Percentiles rank a stretch among this genome's conserved stretches.
phyloP scores from a whole-genome alignment of 1,284 basidiomycete species.

The Malassezia yamatoensis region DNA sequence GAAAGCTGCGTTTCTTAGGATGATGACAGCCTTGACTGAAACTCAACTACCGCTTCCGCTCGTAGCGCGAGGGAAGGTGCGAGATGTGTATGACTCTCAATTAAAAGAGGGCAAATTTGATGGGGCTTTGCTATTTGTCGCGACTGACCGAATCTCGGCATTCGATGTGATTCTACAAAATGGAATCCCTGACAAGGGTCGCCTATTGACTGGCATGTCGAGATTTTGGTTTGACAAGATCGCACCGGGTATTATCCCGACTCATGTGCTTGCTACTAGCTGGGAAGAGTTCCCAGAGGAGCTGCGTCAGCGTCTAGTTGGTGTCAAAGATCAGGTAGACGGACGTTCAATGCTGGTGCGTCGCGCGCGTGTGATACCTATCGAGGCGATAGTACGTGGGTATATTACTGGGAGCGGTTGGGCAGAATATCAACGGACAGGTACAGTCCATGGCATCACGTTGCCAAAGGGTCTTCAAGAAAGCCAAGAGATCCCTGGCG shows the following conservation, averaged over 20 bases:
- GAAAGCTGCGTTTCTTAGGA: neutral
- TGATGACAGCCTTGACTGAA: slow-evolving; percentile 22
- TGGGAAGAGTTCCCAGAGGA: slow-evolving; percentile 28
- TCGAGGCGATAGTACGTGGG: slow-evolving; percentile 95
- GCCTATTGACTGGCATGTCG: slow-evolving; percentile 77
- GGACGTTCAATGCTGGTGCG: slow-evolving; percentile 83
- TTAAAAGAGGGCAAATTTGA: slow-evolving; percentile 22
- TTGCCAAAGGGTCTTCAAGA: slow-evolving; percentile 72
- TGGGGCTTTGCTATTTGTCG: slow-evolving; percentile 65
- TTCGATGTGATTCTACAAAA: slow-evolving; percentile 66
- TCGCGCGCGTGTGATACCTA: slow-evolving; percentile 76
- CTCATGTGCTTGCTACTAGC: slow-evolving; percentile 39
- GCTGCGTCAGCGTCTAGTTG: slow-evolving; percentile 24
- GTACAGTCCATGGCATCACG: slow-evolving; percentile 77
- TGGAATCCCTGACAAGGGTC: slow-evolving; percentile 86
- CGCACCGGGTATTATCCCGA: slow-evolving; percentile 34
- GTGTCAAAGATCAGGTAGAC: slow-evolving; percentile 55
- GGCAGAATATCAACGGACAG: slow-evolving; percentile 78
- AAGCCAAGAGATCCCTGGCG: slow-evolving; percentile 55
- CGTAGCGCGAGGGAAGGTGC: slow-evolving; percentile 44
- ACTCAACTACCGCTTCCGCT: slow-evolving; percentile 41
- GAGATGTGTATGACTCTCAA: slow-evolving; percentile 45
- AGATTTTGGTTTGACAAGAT: slow-evolving; percentile 86
- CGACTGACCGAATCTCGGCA: slow-evolving; percentile 88
- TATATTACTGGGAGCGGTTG: slow-evolving; percentile 97